These are phyloP conservation scores for Yarrowia deformans DNA, from an alignment of 805 yeast species.

Conservation along the genomic window DNA sequence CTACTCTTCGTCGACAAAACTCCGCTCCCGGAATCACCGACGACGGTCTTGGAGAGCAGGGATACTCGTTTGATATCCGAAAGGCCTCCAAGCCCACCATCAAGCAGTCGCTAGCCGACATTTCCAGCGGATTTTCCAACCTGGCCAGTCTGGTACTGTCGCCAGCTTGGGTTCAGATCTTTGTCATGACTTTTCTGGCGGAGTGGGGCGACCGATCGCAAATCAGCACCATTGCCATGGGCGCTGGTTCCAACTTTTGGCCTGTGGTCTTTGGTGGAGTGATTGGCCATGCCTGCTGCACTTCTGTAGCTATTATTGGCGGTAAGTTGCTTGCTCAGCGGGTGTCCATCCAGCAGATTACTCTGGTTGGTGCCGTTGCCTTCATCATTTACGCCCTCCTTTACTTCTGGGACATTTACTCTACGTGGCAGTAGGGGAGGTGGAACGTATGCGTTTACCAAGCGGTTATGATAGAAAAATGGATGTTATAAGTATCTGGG, in stretches of 20 bases:
- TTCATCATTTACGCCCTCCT: conserved; percentile 82
- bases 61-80: conserved; percentile 32
- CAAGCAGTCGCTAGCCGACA: conserved; percentile 40
- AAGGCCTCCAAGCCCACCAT: conserved; percentile 31
- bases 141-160: conserved; percentile 72
- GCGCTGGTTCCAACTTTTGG: conserved; percentile 95
- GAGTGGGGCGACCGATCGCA: conserved; percentile 99
- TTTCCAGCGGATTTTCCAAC: conserved; percentile 56
- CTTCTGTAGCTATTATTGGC: conserved; percentile 89
- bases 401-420: conserved; percentile 57
- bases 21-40: conserved; percentile 46
- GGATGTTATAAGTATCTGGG: not conserved
- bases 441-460: not conserved
- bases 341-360: conserved; percentile 89
- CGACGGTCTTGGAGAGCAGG: conserved; percentile 49
- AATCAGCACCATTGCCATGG: conserved; percentile 97
- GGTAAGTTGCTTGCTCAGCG: conserved; percentile 89
- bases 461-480: conserved; percentile 2
- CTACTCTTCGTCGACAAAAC: conserved; percentile 42
- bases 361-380: conserved; percentile 88
- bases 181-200: conserved; percentile 93
- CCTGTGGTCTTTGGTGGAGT: conserved; percentile 87
- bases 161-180: conserved; percentile 93
- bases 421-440: conserved; percentile 2
- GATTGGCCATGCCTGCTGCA: conserved; percentile 86